Conservation (phyloP, 192 early-diverging fungal species). For the Entomortierella chlamydospora region DNA sequence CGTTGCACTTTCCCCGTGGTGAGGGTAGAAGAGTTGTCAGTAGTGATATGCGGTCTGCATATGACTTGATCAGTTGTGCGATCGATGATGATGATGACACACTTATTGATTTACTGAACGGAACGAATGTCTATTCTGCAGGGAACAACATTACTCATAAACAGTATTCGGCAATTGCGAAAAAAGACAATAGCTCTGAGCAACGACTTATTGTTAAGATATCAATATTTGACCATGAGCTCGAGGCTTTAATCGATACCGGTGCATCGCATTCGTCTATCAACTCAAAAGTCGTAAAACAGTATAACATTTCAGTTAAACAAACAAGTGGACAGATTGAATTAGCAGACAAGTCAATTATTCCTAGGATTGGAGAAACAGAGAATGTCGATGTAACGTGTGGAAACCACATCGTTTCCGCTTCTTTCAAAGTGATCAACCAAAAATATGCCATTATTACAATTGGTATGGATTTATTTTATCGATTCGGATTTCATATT, state of each 20-base stretch:
- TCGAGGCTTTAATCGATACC: too few species aligned
- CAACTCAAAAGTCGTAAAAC: too few species aligned
- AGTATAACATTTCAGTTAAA: too few species aligned
- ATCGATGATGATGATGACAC: background rate
- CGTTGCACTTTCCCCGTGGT: background rate
- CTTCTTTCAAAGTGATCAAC: constrained; percentile 5
- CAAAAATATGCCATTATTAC: background rate
- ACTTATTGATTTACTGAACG: background rate
- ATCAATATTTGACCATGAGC: too few species aligned
- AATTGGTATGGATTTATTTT: constrained; percentile 14
- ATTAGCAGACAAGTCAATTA: background rate
- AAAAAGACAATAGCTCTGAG: too few species aligned
- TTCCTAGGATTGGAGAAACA: background rate
- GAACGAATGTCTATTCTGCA: background rate
- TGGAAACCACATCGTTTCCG: background rate
- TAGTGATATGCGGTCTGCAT: background rate
- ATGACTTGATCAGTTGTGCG: background rate
- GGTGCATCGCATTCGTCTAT: too few species aligned
- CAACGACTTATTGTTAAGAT: too few species aligned
- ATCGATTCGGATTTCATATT: constrained; percentile 2
- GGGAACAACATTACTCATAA: background rate
- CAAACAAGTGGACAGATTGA: too few species aligned
- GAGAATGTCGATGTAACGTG: background rate
- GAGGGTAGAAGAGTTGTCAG: background rate
- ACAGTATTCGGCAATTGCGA: too few species aligned